A percentile compares a stretch with the other conserved stretches of the same genome.
These are phyloP conservation scores for Fragilariopsis cylindrus DNA, from an alignment of 108 stramenopile genomes.

Conservation along the genomic window DNA sequence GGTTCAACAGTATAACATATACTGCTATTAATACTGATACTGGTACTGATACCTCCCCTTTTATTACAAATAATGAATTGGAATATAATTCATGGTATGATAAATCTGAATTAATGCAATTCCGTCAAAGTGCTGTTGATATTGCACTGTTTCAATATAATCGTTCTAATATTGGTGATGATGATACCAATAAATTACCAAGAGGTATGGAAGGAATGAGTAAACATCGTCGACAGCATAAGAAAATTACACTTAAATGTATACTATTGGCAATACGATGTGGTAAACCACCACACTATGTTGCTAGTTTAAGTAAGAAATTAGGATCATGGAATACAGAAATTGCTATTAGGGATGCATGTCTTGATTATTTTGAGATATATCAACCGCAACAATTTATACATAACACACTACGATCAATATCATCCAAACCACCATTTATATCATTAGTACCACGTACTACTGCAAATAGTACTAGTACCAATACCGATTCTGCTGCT, in stretches of 20 bases:
- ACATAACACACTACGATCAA: not conserved
- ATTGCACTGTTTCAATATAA: not conserved
- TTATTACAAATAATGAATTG: too few relatives aligned
- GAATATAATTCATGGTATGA: not conserved
- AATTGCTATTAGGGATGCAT: constrained; percentile 7
- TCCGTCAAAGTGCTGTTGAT: not conserved
- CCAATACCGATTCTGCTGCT: too few relatives aligned
- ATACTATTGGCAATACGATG: not conserved
- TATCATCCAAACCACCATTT: not conserved
- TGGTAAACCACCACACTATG: not conserved
- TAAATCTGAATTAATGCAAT: not conserved
- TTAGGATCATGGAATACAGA: not conserved
- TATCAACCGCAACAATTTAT: not conserved
- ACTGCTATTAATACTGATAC: too few relatives aligned
- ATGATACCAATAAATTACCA: not conserved
- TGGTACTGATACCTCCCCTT: too few relatives aligned
- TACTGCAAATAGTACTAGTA: not conserved
- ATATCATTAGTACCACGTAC: not conserved
- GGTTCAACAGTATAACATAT: too few relatives aligned
- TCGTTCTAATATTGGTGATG: not conserved
- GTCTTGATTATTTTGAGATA: not conserved
- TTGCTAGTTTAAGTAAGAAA: not conserved
- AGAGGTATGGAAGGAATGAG: not conserved
- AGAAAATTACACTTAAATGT: not conserved
- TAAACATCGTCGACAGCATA: not conserved